Conservation (phyloP, 306 rosid genomes). For the Gynostemma pentaphyllum region DNA sequence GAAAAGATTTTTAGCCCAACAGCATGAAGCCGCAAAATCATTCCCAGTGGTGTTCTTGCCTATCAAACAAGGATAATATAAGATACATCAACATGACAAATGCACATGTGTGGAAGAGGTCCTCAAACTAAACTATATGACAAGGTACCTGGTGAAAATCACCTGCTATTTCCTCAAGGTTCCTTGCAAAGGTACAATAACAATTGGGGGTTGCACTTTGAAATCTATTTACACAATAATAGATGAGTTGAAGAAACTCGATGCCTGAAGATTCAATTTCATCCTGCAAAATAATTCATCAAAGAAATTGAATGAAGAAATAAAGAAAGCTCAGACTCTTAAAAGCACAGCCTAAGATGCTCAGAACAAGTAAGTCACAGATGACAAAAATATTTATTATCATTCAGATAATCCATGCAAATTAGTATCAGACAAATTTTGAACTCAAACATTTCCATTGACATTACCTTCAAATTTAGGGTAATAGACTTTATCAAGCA, state of each 20-base stretch:
- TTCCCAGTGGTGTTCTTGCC: slow-evolving; percentile 37
- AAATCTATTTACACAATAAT: slow-evolving; percentile 59
- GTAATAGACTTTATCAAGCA: slow-evolving; percentile 41
- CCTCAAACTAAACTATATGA: slow-evolving; percentile 6
- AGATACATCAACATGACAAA: neutral
- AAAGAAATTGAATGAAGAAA: neutral
- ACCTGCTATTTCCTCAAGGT: slow-evolving; percentile 41
- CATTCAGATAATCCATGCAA: too few species aligned
- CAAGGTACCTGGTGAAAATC: slow-evolving; percentile 46
- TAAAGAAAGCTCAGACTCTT: neutral
- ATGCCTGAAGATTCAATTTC: slow-evolving; percentile 23
- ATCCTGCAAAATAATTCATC: slow-evolving; percentile 27
- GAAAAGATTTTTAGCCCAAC: slow-evolving; percentile 38
- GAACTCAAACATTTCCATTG: neutral
- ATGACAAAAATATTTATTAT: too few species aligned
- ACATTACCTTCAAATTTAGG: slow-evolving; percentile 45
- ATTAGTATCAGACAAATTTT: neutral
- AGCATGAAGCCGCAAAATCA: slow-evolving; percentile 61
- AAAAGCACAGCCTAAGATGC: neutral
- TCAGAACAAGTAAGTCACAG: slow-evolving; percentile 10
- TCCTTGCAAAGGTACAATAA: slow-evolving; percentile 44
- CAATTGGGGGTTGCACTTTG: slow-evolving; percentile 38
- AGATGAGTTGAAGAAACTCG: slow-evolving; percentile 60
- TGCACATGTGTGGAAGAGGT: slow-evolving; percentile 6
- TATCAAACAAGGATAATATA: slow-evolving; percentile 25